Percentiles rank a stretch among this genome's conserved stretches.
Evolutionary conservation across 371 early-diverging fungal genomes (phyloP).

Genomic region (Blakeslea trispora): DNA sequence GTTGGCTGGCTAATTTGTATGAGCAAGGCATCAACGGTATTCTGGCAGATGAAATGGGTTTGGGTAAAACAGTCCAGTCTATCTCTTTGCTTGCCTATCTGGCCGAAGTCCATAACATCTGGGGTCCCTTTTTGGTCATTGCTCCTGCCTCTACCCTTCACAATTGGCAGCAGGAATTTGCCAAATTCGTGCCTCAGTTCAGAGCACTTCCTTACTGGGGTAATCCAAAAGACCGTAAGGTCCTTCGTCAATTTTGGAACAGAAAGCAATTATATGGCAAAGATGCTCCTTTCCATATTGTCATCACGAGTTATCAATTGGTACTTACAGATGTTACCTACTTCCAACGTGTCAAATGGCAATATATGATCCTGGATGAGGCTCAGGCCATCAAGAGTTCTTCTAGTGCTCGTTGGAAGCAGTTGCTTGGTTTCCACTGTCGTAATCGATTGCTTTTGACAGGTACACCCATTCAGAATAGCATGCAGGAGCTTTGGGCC

Average conservation of each 20-base stretch:
- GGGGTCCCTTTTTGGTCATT: slow-evolving; percentile 97
- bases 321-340: slow-evolving; percentile 87
- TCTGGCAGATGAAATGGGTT: slow-evolving; percentile 96
- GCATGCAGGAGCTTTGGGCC: slow-evolving; percentile 95
- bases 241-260: slow-evolving; percentile 83
- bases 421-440: slow-evolving; percentile 88
- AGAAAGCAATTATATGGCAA: slow-evolving; percentile 74
- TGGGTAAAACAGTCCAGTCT: slow-evolving; percentile 95
- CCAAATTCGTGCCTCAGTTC: slow-evolving; percentile 89
- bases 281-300: slow-evolving; percentile 90
- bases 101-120: slow-evolving; percentile 87
- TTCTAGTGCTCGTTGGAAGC: slow-evolving; percentile 90
- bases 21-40: slow-evolving; percentile 98
- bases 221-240: slow-evolving; percentile 84
- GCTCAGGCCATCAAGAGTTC: slow-evolving; percentile 98
- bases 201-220: slow-evolving; percentile 95
- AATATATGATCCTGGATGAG: slow-evolving; percentile 98
- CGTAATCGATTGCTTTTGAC: slow-evolving; percentile 93
- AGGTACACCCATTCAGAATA: slow-evolving; percentile 98
- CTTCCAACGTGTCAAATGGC: slow-evolving; percentile 92
- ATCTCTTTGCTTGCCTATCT: slow-evolving; percentile 92
- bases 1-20: slow-evolving; percentile 97
- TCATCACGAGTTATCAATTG: slow-evolving; percentile 95
- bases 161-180: slow-evolving; percentile 97
- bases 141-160: slow-evolving; percentile 96